Percentiles rank a stretch among this genome's conserved stretches.
Evolutionary conservation across 2,329 filamentous ascomycete genomes (phyloP).

Genomic region (Pseudocercospora eumusae): DNA sequence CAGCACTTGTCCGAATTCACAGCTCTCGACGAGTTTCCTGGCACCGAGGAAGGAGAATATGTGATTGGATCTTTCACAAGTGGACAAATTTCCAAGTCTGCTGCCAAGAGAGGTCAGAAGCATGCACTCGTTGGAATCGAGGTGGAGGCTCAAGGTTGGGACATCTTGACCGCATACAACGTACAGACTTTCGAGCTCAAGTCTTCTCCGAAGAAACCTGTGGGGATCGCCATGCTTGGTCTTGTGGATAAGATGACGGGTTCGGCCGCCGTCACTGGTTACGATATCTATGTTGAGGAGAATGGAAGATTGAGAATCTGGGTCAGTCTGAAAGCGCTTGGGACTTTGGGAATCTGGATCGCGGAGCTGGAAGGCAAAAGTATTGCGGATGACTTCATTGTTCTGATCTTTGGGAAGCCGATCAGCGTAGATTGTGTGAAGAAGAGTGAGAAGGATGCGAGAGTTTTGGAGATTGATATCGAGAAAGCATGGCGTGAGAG

Average conservation of each 20-base stretch:
- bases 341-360: conserved; percentile 75
- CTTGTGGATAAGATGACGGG: conserved; percentile 88
- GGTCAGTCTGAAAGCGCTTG: conserved; percentile 76
- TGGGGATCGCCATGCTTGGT: conserved; percentile 70
- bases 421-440: conserved; percentile 68
- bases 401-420: conserved; percentile 69
- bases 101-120: conserved; percentile 23
- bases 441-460: conserved; percentile 40
- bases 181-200: conserved; percentile 55
- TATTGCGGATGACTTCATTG: conserved; percentile 36
- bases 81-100: conserved; percentile 60
- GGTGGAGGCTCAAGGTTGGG: conserved; percentile 59
- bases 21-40: conserved; percentile 70
- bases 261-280: conserved; percentile 70
- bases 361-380: conserved; percentile 62
- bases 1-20: conserved; percentile 67
- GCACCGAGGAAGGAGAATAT: conserved; percentile 64
- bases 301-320: conserved; percentile 66
- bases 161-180: conserved; percentile 66
- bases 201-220: conserved; percentile 37
- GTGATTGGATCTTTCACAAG: conserved; percentile 71
- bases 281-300: conserved; percentile 58
- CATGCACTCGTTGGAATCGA: conserved; percentile 61
- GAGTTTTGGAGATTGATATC: conserved; percentile 75
- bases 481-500: conserved; percentile 75